Evolutionary conservation across 2,329 filamentous ascomycete species (phyloP).

Genomic region (Nigrospora oryzae): DNA sequence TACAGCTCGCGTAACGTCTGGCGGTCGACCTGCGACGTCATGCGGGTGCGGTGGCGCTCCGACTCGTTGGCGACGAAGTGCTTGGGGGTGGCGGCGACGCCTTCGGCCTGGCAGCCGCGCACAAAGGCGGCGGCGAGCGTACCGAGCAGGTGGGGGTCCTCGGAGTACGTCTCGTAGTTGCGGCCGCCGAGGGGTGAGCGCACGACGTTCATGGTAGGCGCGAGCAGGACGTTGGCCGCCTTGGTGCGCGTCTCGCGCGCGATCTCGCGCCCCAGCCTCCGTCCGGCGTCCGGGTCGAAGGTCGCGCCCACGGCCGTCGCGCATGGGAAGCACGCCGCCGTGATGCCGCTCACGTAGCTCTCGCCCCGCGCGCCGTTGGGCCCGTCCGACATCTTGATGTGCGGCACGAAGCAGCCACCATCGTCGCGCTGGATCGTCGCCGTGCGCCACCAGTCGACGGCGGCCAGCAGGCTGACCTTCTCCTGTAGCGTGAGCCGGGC

Average conservation of each 20-base stretch:
- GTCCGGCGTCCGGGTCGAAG: constrained; percentile 43
- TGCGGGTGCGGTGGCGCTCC: constrained; percentile 48
- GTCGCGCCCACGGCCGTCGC: constrained; percentile 48
- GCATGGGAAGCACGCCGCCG: constrained; percentile 51
- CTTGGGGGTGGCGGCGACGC: constrained; percentile 48
- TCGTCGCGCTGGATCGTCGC: constrained; percentile 48
- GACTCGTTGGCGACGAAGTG: constrained; percentile 56
- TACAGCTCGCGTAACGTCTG: constrained; percentile 52
- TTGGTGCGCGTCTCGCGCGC: constrained; percentile 45
- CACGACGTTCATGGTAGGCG: constrained; percentile 58
- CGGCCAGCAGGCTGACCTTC: too few relatives aligned
- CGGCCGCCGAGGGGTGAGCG: constrained; percentile 50
- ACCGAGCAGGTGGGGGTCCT: constrained; percentile 49
- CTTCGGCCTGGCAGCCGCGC: constrained; percentile 46
- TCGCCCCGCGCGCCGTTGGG: constrained; percentile 62
- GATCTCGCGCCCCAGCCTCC: constrained; percentile 39
- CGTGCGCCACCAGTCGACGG: too few relatives aligned
- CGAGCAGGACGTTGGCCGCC: constrained; percentile 49
- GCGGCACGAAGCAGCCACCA: too few relatives aligned
- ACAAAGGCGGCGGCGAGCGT: constrained; percentile 43
- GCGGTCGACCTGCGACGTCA: constrained; percentile 44
- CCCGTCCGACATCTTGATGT: constrained; percentile 57
- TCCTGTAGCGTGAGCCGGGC: too few relatives aligned
- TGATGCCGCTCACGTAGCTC: constrained; percentile 56
- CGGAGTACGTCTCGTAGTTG: constrained; percentile 50